These are phyloP conservation scores for Amanita thiersii DNA, from an alignment of 768 basidiomycete species.

Conservation along the genomic window DNA sequence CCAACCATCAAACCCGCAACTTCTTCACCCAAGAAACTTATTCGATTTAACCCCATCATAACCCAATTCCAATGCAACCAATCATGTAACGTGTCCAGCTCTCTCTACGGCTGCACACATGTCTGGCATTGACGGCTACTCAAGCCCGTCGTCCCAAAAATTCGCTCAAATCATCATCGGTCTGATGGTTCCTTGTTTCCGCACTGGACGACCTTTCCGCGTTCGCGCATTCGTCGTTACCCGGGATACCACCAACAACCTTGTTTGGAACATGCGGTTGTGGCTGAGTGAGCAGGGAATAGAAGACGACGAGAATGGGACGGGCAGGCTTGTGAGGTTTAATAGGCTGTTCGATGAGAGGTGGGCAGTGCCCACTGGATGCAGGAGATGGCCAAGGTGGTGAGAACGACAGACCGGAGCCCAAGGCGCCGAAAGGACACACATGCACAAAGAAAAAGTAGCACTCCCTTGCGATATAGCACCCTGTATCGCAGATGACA, in stretches of 20 bases:
- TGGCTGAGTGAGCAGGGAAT: conserved; percentile 41
- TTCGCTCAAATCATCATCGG: conserved; percentile 79
- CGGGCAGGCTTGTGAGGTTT: conserved; percentile 77
- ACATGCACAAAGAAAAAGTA: too few species aligned
- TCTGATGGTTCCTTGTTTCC: conserved; percentile 86
- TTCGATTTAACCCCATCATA: too few species aligned
- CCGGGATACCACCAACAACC: conserved; percentile 84
- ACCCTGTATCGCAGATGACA: too few species aligned
- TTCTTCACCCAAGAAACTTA: too few species aligned
- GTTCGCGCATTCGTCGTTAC: conserved; percentile 68
- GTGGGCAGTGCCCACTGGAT: conserved; percentile 27
- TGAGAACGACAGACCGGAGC: too few species aligned
- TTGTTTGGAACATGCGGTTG: conserved; percentile 71
- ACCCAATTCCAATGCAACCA: too few species aligned
- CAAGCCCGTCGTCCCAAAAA: conserved; percentile 75
- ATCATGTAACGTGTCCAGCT: conserved; percentile 63
- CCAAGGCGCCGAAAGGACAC: too few species aligned
- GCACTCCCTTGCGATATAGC: too few species aligned
- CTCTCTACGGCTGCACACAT: conserved; percentile 81
- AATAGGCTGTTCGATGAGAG: conserved; percentile 59
- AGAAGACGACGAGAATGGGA: conserved; percentile 63
- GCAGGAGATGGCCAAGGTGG: conserved; percentile 21
- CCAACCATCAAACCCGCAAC: too few species aligned
- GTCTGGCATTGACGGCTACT: conserved; percentile 77
- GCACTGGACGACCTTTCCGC: conserved; percentile 86